A percentile compares a stretch with the other conserved stretches of the same genome.
phyloP scores from a whole-genome alignment of 2,329 filamentous ascomycete genomes.

The Fusarium cyanostomum region DNA sequence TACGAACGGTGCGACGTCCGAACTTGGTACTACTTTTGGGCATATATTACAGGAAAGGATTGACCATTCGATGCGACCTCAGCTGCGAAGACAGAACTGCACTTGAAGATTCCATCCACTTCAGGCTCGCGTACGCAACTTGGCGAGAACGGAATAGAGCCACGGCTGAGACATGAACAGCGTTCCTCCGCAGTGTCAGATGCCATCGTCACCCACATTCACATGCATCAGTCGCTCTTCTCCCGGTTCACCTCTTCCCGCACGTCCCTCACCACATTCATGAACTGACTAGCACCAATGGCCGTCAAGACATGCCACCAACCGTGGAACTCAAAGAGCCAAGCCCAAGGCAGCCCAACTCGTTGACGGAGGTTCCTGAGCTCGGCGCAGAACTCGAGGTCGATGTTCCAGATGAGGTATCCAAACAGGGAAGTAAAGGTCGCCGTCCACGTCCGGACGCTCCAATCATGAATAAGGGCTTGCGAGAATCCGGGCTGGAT shows the following conservation, averaged over 20 bases:
- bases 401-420: slow-evolving; percentile 66
- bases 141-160: too few species aligned
- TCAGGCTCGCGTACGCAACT: too few species aligned
- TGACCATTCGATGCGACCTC: too few species aligned
- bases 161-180: not conserved
- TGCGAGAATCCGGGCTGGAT: slow-evolving; percentile 43
- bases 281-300: slow-evolving; percentile 58
- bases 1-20: too few species aligned
- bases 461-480: slow-evolving; percentile 41
- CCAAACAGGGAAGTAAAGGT: slow-evolving; percentile 52
- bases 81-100: too few species aligned
- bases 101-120: too few species aligned
- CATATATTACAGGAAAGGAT: too few species aligned
- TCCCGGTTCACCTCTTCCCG: slow-evolving; percentile 32
- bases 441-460: slow-evolving; percentile 42
- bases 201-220: not conserved
- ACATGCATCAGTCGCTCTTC: slow-evolving; percentile 24
- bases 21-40: too few species aligned
- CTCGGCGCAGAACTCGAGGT: slow-evolving; percentile 60
- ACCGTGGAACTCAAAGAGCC: slow-evolving; percentile 67
- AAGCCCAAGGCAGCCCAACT: slow-evolving; percentile 64
- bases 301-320: slow-evolving; percentile 73
- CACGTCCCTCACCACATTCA: slow-evolving; percentile 46
- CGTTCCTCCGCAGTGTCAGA: not conserved
- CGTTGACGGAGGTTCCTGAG: slow-evolving; percentile 56